A percentile compares a stretch with the other conserved stretches of the same genome.
These are phyloP conservation scores for Flaveria bidentis DNA, from an alignment of 129 eudicot genomes.

Conservation along the genomic window DNA sequence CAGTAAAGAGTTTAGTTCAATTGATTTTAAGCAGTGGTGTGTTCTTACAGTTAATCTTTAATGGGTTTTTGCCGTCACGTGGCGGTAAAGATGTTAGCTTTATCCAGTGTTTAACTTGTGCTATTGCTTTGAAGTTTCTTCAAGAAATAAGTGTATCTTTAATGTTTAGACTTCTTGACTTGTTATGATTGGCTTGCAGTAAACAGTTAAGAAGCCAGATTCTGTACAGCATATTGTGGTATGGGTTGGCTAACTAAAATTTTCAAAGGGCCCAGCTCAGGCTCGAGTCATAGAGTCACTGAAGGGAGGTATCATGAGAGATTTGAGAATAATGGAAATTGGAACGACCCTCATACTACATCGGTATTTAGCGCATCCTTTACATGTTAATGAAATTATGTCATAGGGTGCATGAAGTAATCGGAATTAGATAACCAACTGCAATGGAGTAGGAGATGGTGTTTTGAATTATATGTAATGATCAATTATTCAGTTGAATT, in stretches of 20 bases:
- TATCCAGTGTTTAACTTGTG: neutral
- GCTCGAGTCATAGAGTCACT: constrained; percentile 70
- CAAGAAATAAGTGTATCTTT: neutral
- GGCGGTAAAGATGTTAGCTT: constrained; percentile 17
- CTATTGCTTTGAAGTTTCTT: constrained; percentile 13
- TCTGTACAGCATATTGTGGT: constrained; percentile 17
- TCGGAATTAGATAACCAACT: neutral
- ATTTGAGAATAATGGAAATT: constrained; percentile 51
- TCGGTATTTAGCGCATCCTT: constrained; percentile 45
- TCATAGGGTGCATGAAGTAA: neutral
- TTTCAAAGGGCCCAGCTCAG: constrained; percentile 73
- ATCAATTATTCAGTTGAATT: no score
- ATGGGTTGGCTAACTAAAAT: constrained; percentile 99
- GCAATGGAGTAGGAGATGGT: neutral
- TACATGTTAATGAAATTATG: constrained; percentile 8
- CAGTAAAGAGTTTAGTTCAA: constrained; percentile 2
- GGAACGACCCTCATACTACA: constrained; percentile 69
- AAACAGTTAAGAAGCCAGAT: constrained; percentile 28
- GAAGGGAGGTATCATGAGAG: constrained; percentile 76
- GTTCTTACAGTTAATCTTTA: constrained; percentile 11
- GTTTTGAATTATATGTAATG: neutral
- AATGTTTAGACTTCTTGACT: neutral
- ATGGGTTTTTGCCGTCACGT: neutral
- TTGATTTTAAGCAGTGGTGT: constrained; percentile 9
- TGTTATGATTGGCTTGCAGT: constrained; percentile 43